phyloP scores from a whole-genome alignment of 83 land plant genomes.

The Picea abies region DNA sequence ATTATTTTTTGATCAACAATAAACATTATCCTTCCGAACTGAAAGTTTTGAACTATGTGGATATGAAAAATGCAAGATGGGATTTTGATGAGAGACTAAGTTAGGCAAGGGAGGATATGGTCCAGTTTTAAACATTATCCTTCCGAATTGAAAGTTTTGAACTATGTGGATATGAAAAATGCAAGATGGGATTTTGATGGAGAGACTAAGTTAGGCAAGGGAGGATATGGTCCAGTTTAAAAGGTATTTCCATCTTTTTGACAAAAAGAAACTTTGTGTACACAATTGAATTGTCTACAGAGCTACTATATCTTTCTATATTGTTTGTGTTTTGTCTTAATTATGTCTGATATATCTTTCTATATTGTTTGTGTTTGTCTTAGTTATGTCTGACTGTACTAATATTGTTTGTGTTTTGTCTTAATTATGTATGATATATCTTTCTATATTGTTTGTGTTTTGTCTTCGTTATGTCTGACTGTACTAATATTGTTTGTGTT shows the following conservation, averaged over 20 bases:
- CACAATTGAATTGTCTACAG: neutral
- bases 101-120: slow-evolving; percentile 78
- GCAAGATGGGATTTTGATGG: slow-evolving; percentile 55
- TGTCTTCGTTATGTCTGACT: neutral
- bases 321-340: neutral
- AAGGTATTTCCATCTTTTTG: slow-evolving; percentile 27
- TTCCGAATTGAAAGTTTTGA: slow-evolving; percentile 47
- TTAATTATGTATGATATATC: no score
- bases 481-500: neutral
- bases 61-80: slow-evolving; percentile 45
- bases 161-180: slow-evolving; percentile 39
- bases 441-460: neutral
- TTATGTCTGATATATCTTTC: neutral
- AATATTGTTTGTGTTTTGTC: no score
- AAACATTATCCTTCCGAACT: slow-evolving; percentile 10
- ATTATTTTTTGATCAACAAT: no score
- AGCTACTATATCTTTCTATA: no score
- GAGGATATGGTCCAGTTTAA: slow-evolving; percentile 64
- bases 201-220: slow-evolving; percentile 63
- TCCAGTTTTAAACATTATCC: no score
- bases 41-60: slow-evolving; percentile 47
- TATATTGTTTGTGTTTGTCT: neutral
- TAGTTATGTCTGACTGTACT: neutral
- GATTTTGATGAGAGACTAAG: slow-evolving; percentile 48
- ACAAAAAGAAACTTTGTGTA: neutral